Evolutionary conservation across 2,329 filamentous ascomycete genomes (phyloP).

Genomic region (Aspergillus intermedius): DNA sequence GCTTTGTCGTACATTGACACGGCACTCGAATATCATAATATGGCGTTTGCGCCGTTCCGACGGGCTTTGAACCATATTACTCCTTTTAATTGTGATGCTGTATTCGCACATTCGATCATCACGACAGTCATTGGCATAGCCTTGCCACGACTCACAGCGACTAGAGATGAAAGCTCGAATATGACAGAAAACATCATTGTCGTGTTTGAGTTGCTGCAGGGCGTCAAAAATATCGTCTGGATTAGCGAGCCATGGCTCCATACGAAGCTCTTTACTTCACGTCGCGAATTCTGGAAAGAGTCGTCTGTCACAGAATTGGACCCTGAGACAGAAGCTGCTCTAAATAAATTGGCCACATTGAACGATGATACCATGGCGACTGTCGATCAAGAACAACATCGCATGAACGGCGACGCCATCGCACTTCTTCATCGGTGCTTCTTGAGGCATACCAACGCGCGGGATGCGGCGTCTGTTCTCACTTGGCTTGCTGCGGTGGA

Average conservation of each 20-base stretch:
- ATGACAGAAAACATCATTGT: slow-evolving; percentile 32
- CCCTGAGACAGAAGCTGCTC: slow-evolving; percentile 17
- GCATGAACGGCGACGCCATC: slow-evolving; percentile 25
- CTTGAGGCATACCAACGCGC: slow-evolving; percentile 14
- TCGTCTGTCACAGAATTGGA: slow-evolving; percentile 23
- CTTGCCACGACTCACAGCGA: slow-evolving; percentile 26
- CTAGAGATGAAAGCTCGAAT: slow-evolving; percentile 22
- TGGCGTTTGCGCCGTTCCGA: slow-evolving; percentile 29
- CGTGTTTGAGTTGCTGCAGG: slow-evolving; percentile 31
- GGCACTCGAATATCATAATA: slow-evolving; percentile 31
- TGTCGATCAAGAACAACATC: slow-evolving; percentile 21
- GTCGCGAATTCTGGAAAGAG: slow-evolving; percentile 40
- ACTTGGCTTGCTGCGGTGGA: slow-evolving; percentile 29
- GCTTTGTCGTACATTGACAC: slow-evolving; percentile 31
- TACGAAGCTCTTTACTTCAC: slow-evolving; percentile 46
- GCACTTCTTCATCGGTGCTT: slow-evolving; percentile 24
- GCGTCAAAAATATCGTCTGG: slow-evolving; percentile 27
- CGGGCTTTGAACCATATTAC: slow-evolving; percentile 29
- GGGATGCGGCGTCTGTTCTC: slow-evolving; percentile 26
- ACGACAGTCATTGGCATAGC: slow-evolving; percentile 31
- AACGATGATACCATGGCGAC: slow-evolving; percentile 23
- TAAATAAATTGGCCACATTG: slow-evolving; percentile 20
- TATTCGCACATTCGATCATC: slow-evolving; percentile 32
- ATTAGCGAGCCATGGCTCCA: slow-evolving; percentile 39
- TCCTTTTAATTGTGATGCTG: slow-evolving; percentile 31